Base-by-base conservation (phyloP, 2,329 filamentous ascomycete species). In the Lasiodiplodia sp. region DNA sequence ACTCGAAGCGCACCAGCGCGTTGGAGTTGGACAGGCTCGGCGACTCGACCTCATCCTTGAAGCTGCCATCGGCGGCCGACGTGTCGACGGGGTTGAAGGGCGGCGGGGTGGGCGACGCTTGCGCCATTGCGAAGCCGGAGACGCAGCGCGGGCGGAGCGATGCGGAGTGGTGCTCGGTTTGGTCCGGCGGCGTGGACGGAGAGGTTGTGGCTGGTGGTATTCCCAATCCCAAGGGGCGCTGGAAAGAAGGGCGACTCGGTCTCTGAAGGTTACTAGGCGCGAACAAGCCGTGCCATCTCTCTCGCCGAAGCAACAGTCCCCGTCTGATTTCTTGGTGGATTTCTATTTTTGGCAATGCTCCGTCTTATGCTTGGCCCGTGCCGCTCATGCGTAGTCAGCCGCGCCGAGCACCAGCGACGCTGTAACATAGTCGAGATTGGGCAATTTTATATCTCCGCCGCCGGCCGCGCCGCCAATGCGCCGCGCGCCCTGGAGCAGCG, bases 1-100 rank as follows among this genome's bases (percentile, higher is more conserved):
- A 96, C 78, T 97, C 94, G 80, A 96, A 97, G 69, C 94, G 90
- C 56, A 93, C 91, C 56, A 93, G 84, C n/a, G 90, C 90, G 68
- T 86, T 87, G 57, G 75, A 84, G 75, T 77, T 82, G 65, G 82
- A 84, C 68, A 84, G 78, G 71, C 81, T 82, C 37, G 83, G 83
- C 38, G 81, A 83, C 73, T 85, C 79, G 68, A 81, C 78, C 70
- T 81, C 77, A 71, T 81, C 80, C 69, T 77, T 76, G 69, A 69
- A 70, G 55, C 74, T 73, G 67, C 69, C 73, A 34, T 71, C 73
- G 44, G 72, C 70, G 44, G 75, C 77, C 57, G 75, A 69, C 37
- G 82, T 82, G 74, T 83, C 81, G 69, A 83, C 79, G 23, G 81
- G 78, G 70, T 81, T 72, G 71, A 82, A 83, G 66, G 74, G 71